These are phyloP conservation scores for Blastomyces parvus DNA, from an alignment of 2,329 filamentous ascomycete species.

Conservation along the genomic window DNA sequence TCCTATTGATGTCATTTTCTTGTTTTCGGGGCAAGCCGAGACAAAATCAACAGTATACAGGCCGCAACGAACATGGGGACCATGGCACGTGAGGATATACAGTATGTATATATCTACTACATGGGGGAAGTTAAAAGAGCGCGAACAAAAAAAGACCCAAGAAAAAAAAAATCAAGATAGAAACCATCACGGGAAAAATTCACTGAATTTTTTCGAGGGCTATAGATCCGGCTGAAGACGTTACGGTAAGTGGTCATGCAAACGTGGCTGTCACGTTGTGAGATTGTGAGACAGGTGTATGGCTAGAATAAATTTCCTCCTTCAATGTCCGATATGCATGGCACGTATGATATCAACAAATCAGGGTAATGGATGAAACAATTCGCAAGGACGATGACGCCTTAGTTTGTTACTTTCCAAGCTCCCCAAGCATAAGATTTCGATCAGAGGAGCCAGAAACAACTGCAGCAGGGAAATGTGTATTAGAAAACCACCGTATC, in stretches of 20 bases:
- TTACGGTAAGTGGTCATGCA: background rate
- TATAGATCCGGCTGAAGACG: background rate
- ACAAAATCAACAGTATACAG: too few relatives aligned
- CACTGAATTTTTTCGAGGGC: background rate
- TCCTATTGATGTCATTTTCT: too few relatives aligned
- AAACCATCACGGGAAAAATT: background rate
- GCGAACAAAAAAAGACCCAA: background rate
- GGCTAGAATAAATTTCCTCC: background rate
- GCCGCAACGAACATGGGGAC: too few relatives aligned
- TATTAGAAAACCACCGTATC: constrained; percentile 16
- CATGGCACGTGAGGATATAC: background rate
- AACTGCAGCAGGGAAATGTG: constrained; percentile 44
- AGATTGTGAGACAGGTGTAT: background rate
- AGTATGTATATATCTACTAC: background rate
- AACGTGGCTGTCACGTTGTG: background rate
- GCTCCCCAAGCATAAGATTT: constrained; percentile 71
- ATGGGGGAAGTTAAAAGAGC: background rate
- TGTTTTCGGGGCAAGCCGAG: too few relatives aligned
- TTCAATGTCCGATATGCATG: background rate
- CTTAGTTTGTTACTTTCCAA: constrained; percentile 48
- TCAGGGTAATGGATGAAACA: background rate
- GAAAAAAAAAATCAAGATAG: background rate
- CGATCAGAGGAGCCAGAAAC: constrained; percentile 85
- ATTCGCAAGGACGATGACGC: background rate
- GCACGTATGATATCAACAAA: background rate